phyloP scores from a whole-genome alignment of 306 rosid species.

The Vigna trinervia region DNA sequence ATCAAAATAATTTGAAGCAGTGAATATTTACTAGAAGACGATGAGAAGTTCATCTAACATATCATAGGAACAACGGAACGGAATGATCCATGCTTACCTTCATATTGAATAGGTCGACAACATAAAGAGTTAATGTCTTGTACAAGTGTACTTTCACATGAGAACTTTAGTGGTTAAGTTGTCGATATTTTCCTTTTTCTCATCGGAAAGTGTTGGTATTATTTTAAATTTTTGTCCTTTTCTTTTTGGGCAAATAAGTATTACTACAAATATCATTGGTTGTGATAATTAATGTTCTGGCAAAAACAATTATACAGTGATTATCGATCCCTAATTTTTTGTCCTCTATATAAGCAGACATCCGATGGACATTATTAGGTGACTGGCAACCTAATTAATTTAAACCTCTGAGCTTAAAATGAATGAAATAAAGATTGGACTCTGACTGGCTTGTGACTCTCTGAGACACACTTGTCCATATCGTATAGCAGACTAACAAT shows the following conservation, averaged over 20 bases:
- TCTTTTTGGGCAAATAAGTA: constrained; percentile 15
- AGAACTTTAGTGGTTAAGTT: constrained; percentile 33
- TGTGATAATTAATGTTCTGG: neutral
- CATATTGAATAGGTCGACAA: neutral
- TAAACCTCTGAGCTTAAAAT: constrained; percentile 3
- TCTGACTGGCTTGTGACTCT: constrained; percentile 6
- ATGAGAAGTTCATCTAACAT: neutral
- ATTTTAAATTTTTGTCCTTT: constrained; percentile 28
- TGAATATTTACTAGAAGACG: constrained; percentile 5
- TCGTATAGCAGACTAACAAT: constrained; percentile 29
- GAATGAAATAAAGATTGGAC: constrained; percentile 1
- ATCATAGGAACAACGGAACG: neutral
- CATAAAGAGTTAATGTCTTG: constrained; percentile 22
- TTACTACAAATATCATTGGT: neutral
- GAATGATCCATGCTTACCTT: too few relatives aligned
- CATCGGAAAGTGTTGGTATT: constrained; percentile 20
- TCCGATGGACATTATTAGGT: constrained; percentile 37
- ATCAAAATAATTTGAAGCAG: neutral
- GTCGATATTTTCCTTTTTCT: constrained; percentile 36
- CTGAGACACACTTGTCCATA: constrained; percentile 26
- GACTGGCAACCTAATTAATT: constrained; percentile 30
- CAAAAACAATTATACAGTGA: constrained; percentile 13
- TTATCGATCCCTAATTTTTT: constrained; percentile 27
- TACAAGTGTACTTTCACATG: constrained; percentile 37
- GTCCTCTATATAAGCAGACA: constrained; percentile 32